A percentile compares a stretch with the other conserved stretches of the same genome.
These are phyloP conservation scores for Stachybotrys chartarum DNA, from an alignment of 2,329 filamentous ascomycete species.

Conservation along the genomic window DNA sequence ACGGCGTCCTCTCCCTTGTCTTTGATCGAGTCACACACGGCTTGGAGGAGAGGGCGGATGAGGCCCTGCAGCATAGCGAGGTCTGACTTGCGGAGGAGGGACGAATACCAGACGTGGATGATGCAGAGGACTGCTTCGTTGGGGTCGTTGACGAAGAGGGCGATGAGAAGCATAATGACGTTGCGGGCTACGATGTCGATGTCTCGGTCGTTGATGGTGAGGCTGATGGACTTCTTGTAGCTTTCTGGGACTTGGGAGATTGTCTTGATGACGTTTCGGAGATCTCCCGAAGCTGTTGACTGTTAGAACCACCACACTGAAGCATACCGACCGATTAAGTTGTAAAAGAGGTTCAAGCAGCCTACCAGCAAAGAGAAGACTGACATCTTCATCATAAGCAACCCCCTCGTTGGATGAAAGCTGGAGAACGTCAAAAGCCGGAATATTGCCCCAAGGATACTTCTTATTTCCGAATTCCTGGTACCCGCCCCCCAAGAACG, in stretches of 20 bases:
- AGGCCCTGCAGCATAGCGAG: slow-evolving; percentile 3
- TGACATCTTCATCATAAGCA: too few relatives aligned
- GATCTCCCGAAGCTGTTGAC: not conserved
- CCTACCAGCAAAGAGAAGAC: too few relatives aligned
- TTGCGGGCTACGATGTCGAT: not conserved
- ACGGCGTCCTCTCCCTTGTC: not conserved
- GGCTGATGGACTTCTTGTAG: not conserved
- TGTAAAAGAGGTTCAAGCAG: too few relatives aligned
- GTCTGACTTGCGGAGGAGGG: slow-evolving; percentile 5
- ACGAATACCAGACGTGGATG: slow-evolving; percentile 12
- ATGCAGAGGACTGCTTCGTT: slow-evolving; percentile 8
- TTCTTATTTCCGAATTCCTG: too few relatives aligned
- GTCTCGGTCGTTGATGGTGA: not conserved
- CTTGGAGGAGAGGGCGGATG: not conserved
- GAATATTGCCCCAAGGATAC: too few relatives aligned
- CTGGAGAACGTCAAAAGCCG: too few relatives aligned
- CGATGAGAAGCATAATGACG: not conserved
- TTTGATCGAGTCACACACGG: not conserved
- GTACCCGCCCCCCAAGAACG: too few relatives aligned
- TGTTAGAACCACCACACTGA: too few relatives aligned
- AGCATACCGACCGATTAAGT: too few relatives aligned
- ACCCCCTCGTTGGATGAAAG: too few relatives aligned
- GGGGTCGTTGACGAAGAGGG: slow-evolving; percentile 2
- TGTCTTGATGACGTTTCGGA: not conserved
- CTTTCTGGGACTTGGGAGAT: not conserved